Evolutionary conservation across 306 rosid genomes (phyloP), one percentile per base, ranked within the genome.

Genomic region (Pterocarpus macrocarpus): DNA sequence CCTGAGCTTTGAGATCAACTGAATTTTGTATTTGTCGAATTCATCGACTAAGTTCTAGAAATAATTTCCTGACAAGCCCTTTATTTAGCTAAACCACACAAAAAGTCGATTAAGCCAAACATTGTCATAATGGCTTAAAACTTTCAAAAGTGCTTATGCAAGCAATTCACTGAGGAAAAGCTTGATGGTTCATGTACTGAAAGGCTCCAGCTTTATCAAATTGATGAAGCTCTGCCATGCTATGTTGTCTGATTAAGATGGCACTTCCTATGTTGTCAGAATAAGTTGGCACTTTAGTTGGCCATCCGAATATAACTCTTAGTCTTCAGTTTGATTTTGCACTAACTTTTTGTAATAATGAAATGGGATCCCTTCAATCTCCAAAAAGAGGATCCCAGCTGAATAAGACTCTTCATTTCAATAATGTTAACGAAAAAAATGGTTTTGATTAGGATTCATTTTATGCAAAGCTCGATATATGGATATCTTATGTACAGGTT

Each of bases 401-500:
- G 75, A 72, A 35, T 28, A 67, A 44, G 83, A 45, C 80, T 56
- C 69, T 45, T 65, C 64, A 34, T 34, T 45, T 64, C 36, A 22
- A 22, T 22, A 22, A 22, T 22, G 28, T 53, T n/a, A 61, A 62
- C 56, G 39, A 22, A 22, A 74, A 71, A 72, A 64, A 69, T 78
- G 45, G 28, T 22, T 22, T 22, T 22, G 28, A 22, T 22, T 22
- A 22, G 28, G 28, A 22, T 22, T 22, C 28, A 83, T 73, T 64
- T 71, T 28, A 76, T 61, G 77, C 71, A 75, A 75, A 72, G 71
- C 63, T 43, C 73, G 49, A 64, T 80, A 80, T 80, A 55, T 22
- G 1, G 61, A 67, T 57, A 64, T 56, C 44, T 5, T 4, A 16
- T 45, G 30, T 12, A 71, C 28, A 12, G 58, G 15, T 57, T 52